These are phyloP conservation scores for Xylariaceae sp. DNA, from an alignment of 2,329 filamentous ascomycete genomes.

Conservation along the genomic window DNA sequence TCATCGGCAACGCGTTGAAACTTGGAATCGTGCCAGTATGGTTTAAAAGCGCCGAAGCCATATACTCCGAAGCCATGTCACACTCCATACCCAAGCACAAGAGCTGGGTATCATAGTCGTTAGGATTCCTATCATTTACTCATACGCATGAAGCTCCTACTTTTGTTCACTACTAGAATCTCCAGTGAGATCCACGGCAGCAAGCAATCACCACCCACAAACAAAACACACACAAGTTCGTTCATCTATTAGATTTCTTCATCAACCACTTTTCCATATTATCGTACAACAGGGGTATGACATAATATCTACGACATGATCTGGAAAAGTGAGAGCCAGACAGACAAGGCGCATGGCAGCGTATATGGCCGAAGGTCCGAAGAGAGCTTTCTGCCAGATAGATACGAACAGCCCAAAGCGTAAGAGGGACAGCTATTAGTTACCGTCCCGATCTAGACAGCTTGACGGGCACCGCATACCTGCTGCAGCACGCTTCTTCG, in stretches of 20 bases:
- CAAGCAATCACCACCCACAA: no score
- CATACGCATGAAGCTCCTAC: no score
- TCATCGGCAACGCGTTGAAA: no score
- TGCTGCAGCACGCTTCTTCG: conserved; percentile 9
- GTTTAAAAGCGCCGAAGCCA: no score
- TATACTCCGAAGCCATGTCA: no score
- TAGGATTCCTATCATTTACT: no score
- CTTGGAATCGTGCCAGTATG: no score
- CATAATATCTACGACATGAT: conserved; percentile 17
- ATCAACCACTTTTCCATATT: conserved; percentile 22
- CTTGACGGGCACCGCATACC: conserved; percentile 1
- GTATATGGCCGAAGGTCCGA: neutral
- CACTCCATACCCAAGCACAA: no score
- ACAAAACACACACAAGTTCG: neutral
- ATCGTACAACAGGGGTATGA: conserved; percentile 22
- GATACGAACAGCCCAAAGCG: neutral
- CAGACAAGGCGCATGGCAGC: neutral
- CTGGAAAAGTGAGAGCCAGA: neutral
- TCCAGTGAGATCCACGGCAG: no score
- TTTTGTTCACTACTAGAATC: no score
- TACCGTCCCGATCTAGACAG: neutral
- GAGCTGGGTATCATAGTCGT: no score
- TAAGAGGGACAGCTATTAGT: neutral
- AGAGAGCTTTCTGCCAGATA: neutral
- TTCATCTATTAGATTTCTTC: conserved; percentile 23